Conservation (phyloP, 768 basidiomycete species). For the Dacryopinax primogenitus region DNA sequence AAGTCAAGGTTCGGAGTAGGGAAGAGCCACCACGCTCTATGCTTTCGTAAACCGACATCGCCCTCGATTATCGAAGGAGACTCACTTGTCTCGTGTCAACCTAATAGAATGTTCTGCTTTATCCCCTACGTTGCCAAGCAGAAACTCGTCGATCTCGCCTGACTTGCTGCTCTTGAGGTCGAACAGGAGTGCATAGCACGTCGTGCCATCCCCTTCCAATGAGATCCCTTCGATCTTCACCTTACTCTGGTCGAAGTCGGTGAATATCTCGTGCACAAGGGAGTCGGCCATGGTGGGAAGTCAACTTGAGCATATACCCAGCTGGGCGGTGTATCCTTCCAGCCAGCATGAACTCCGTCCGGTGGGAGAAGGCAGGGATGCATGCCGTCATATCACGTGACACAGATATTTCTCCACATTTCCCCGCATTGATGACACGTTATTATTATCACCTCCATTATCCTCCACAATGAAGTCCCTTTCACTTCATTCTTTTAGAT, state of each 20-base stretch:
- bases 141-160: constrained; percentile 11
- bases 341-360: no score
- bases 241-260: not conserved
- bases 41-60: not conserved
- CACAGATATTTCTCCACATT: no score
- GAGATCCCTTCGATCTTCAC: not conserved
- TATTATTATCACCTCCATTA: not conserved
- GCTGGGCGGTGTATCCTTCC: not conserved
- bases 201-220: not conserved
- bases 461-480: constrained; percentile 4
- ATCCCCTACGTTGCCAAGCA: constrained; percentile 8
- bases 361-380: no score
- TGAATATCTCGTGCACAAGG: not conserved
- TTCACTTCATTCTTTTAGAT: not conserved
- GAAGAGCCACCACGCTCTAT: constrained; percentile 16
- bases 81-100: constrained; percentile 12
- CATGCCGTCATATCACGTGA: no score
- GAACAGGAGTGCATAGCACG: constrained; percentile 11
- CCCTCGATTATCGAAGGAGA: not conserved
- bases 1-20: not conserved
- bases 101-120: constrained; percentile 10
- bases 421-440: no score
- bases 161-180: constrained; percentile 7
- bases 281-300: not conserved
- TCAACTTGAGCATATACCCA: not conserved